Evolutionary conservation across 2,329 filamentous ascomycete genomes (phyloP).

Genomic region (Diaporthe aspalathi): DNA sequence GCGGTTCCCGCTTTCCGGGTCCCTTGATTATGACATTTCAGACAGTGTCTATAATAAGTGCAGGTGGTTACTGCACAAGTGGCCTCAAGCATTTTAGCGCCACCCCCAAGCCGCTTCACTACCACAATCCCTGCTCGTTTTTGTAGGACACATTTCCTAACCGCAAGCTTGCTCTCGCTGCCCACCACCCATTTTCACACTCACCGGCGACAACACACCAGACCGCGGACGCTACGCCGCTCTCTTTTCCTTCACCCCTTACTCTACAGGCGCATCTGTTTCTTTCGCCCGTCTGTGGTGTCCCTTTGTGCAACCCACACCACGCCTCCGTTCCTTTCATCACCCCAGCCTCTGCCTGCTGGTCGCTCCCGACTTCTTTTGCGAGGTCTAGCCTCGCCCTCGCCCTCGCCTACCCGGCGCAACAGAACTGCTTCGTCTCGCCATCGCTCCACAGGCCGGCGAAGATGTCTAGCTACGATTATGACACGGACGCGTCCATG

Average conservation of each 20-base stretch:
- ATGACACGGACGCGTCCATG: slow-evolving; percentile 98
- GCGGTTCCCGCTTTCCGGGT: slow-evolving; percentile 6
- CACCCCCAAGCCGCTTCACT: neutral
- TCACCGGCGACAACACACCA: slow-evolving; percentile 20
- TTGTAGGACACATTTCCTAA: slow-evolving; percentile 31
- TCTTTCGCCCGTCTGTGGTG: neutral
- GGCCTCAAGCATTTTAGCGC: slow-evolving; percentile 25
- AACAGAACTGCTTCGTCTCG: neutral
- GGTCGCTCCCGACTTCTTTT: neutral
- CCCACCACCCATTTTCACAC: neutral
- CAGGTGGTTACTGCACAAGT: slow-evolving; percentile 16
- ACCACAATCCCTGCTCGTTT: slow-evolving; percentile 23
- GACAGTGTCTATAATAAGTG: neutral
- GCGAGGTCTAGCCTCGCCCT: slow-evolving; percentile 16
- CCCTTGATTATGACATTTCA: slow-evolving; percentile 10
- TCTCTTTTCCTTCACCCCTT: neutral
- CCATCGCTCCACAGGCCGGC: slow-evolving; percentile 47
- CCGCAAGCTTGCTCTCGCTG: slow-evolving; percentile 6
- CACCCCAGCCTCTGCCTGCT: slow-evolving; percentile 40
- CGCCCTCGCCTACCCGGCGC: slow-evolving; percentile 2
- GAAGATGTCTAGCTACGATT: slow-evolving; percentile 93
- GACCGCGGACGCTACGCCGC: slow-evolving; percentile 12
- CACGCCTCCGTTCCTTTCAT: slow-evolving; percentile 28
- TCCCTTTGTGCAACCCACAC: neutral
- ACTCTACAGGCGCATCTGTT: neutral